phyloP scores from a whole-genome alignment of 2,329 filamentous ascomycete species.

The Emmonsiellopsis sp. region DNA sequence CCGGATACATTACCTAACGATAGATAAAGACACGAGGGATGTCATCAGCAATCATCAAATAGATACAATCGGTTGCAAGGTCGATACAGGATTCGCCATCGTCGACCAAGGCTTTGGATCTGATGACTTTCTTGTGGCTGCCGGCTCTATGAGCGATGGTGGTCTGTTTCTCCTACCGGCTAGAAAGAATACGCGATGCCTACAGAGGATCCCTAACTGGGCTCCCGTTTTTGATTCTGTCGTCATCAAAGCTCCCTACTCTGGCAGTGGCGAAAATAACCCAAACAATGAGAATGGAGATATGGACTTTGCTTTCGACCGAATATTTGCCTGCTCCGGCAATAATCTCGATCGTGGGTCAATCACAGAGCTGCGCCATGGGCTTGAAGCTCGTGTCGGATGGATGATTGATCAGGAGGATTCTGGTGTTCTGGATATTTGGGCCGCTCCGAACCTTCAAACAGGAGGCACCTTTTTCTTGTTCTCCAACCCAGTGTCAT shows the following conservation, averaged over 20 bases:
- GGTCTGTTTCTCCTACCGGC: slow-evolving; percentile 63
- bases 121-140: slow-evolving; percentile 70
- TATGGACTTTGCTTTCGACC: slow-evolving; percentile 36
- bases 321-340: slow-evolving; percentile 59
- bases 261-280: slow-evolving; percentile 7
- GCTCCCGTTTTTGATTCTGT: slow-evolving; percentile 43
- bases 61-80: slow-evolving; percentile 61
- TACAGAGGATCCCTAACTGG: slow-evolving; percentile 57
- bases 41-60: slow-evolving; percentile 48
- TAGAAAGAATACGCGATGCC: slow-evolving; percentile 43
- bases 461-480: slow-evolving; percentile 30
- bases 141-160: slow-evolving; percentile 69
- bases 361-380: slow-evolving; percentile 60
- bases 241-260: slow-evolving; percentile 19
- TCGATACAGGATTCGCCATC: slow-evolving; percentile 74
- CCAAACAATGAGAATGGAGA: slow-evolving; percentile 8
- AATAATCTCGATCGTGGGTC: slow-evolving; percentile 50
- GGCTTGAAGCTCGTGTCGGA: slow-evolving; percentile 59
- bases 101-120: slow-evolving; percentile 48
- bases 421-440: slow-evolving; percentile 34
- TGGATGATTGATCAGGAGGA: slow-evolving; percentile 32
- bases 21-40: slow-evolving; percentile 41
- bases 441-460: slow-evolving; percentile 30
- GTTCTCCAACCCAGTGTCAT: slow-evolving; percentile 33
- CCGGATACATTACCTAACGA: slow-evolving; percentile 62